A percentile compares a stretch with the other conserved stretches of the same genome.
Evolutionary conservation across 2,329 filamentous ascomycete species (phyloP).

Genomic region (Sordariomycetes sp.): DNA sequence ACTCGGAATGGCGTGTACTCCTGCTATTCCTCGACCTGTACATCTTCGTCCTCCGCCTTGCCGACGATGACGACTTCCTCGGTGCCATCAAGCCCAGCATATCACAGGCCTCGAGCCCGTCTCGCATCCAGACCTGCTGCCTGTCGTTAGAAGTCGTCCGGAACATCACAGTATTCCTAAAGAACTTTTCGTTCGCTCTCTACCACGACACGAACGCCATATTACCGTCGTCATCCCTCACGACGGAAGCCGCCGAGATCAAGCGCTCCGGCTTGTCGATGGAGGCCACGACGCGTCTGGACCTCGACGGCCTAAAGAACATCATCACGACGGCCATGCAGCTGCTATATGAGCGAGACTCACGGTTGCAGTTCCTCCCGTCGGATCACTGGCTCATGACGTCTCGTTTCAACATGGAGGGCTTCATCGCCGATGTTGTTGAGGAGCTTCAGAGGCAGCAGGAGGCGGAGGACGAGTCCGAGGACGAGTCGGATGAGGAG

Average conservation of each 20-base stretch:
- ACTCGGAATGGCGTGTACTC: conserved; percentile 74
- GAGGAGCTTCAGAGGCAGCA: conserved; percentile 49
- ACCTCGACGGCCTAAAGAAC: conserved; percentile 65
- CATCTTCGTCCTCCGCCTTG: conserved; percentile 80
- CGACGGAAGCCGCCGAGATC: background rate
- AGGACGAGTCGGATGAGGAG: conserved; percentile 1
- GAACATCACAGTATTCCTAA: conserved; percentile 68
- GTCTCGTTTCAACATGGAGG: conserved; percentile 70
- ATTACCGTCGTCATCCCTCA: conserved; percentile 10
- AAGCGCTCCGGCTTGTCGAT: conserved; percentile 11
- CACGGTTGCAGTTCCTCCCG: conserved; percentile 71
- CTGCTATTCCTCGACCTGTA: conserved; percentile 90
- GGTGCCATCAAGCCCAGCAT: conserved; percentile 33
- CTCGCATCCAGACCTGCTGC: conserved; percentile 46
- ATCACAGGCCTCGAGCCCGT: conserved; percentile 14
- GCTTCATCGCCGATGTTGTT: conserved; percentile 77
- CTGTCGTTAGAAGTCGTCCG: conserved; percentile 60
- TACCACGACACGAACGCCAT: conserved; percentile 70
- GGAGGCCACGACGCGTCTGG: conserved; percentile 27
- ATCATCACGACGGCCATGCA: conserved; percentile 68
- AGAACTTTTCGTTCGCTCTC: conserved; percentile 78
- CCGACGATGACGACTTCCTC: conserved; percentile 94
- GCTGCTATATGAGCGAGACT: conserved; percentile 89
- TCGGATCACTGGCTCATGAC: conserved; percentile 92
- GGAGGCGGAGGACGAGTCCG: conserved; percentile 9